Evolutionary conservation across 768 basidiomycete species (phyloP), one percentile per base, ranked within the genome.

Genomic region (Hygrocybe punicea): DNA sequence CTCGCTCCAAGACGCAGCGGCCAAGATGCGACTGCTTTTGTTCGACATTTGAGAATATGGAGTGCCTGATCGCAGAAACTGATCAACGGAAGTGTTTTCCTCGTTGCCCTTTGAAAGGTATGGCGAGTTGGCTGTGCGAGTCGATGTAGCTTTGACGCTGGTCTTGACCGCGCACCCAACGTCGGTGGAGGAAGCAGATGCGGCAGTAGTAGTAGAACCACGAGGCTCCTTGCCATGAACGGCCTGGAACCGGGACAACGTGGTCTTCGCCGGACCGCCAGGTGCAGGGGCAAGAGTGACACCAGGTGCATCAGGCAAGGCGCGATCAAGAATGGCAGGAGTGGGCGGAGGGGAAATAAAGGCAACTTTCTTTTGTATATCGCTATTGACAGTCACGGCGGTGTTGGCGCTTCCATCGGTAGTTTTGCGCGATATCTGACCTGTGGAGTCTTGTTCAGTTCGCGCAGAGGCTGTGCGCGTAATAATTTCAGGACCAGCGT

Each of bases 1-100:
- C 69, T 96, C 91, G 66, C 92, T 95, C 95, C 95, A 98, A 17
- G 89, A 91, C 60, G 83, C 73, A 1, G 86, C 89, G 29, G 88
- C 82, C 39, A 91, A 77, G 57, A 93, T 90, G 42, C 86, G 83
- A 60, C 84, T 87, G 53, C 83, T 81, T 13, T 73, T 76, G 49
- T 78, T 78, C 9, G 86, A 89, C 82, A 87, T 85, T 61, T 87
- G 83, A 34, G 89, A 91, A 68, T 89, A 92, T 0, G 91, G 91
- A 2, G 89, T 92, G 14, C 78, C 81, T 11, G 91, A 92, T 53
- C 91, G 86, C 24, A 93, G 70, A 23, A 90, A 91, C 56, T 82
- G 82, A 51, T 81, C 76, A 33, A 62, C 42, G 6, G 84, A 85
- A 48, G 73, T 70, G 29, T 69, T 76, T 57, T 83, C 82, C 52